Conservation (phyloP, 192 early-diverging fungal species). For the Backusella psychrophila region DNA sequence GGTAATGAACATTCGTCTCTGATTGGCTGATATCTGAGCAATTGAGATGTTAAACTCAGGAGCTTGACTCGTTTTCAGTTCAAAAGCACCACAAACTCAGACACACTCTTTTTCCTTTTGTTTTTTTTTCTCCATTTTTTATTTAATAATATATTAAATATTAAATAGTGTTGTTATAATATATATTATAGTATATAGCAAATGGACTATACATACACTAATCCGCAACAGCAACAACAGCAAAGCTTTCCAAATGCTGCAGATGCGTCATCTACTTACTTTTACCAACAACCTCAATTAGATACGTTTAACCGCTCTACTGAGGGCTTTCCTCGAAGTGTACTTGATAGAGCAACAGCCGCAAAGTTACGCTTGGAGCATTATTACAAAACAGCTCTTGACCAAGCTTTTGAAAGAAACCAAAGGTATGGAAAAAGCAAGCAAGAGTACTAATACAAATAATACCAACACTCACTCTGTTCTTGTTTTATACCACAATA, state of each 20-base stretch:
- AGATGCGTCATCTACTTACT: constrained; percentile 32
- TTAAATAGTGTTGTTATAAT: not conserved
- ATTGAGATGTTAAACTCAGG: not conserved
- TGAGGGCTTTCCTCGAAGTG: constrained; percentile 72
- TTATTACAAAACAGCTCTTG: constrained; percentile 87
- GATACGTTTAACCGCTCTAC: constrained; percentile 65
- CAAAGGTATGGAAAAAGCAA: constrained; percentile 48
- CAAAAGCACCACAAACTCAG: not conserved
- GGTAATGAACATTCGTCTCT: not conserved
- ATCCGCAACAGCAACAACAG: constrained; percentile 20
- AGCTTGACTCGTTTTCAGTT: not conserved
- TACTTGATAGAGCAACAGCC: constrained; percentile 82
- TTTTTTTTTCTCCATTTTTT: not conserved
- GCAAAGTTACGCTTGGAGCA: constrained; percentile 91
- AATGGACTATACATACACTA: constrained; percentile 22
- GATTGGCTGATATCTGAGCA: not conserved
- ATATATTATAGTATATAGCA: not conserved
- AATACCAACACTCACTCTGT: not conserved
- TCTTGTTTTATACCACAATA: constrained; percentile 16
- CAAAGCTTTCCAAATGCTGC: constrained; percentile 10
- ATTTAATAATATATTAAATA: not conserved
- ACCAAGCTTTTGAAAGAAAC: constrained; percentile 86
- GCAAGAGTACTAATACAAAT: not conserved
- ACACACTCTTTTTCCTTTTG: not conserved
- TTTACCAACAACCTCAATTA: constrained; percentile 12